Base-by-base conservation (phyloP, 1,284 basidiomycete genomes). In the Boletus nobilissimus region DNA sequence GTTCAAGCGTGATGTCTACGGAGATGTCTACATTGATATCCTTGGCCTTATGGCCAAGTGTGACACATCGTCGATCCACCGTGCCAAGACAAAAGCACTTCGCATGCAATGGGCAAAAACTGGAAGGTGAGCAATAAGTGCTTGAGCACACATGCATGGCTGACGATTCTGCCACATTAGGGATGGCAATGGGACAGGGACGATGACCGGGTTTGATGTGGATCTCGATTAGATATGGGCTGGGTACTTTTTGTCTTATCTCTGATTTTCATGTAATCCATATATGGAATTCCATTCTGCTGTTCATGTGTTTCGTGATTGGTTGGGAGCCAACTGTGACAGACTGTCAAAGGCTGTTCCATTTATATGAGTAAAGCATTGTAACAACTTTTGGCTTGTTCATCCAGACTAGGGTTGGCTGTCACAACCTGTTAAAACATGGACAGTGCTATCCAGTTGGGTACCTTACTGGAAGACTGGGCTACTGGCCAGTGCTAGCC, bases 1-100 rank as follows among this genome's bases (percentile, higher is more conserved):
- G 10, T 79, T 79, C 70, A 79, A 77, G 57, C 29, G 6, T 43
- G 73, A 79, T 22, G 29, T 77, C 46, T 77, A 79, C 36, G 51
- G 18, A 5, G 73, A 73, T 26, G 46, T 77, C 9, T 75, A 77
- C 22, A 9, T 73, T 29, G 29, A 77, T 51, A 34, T 79, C 14
- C 64, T 75, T 26, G 48, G 67, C 19, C 70, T 75, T 22, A 79
- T 77, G 67, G 24, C 11, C 3, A 77, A 79, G 26, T 75, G 73
- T n/a, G n/a, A 79, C 40, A 48, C 39, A 3, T 66, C 22, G 2
- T 70, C 73, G 5, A 40, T 78, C 38, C 75, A 77, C 36, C 46
- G 18, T 19, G 46, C 46, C 46, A 48, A 48, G 19, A 48, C 9
- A 48, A 24, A 19, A 48, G 8, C 46, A 22, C 46, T 48, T 19